These are phyloP conservation scores for Westerdykella aurantiaca DNA, from an alignment of 2,329 filamentous ascomycete genomes.

Conservation along the genomic window DNA sequence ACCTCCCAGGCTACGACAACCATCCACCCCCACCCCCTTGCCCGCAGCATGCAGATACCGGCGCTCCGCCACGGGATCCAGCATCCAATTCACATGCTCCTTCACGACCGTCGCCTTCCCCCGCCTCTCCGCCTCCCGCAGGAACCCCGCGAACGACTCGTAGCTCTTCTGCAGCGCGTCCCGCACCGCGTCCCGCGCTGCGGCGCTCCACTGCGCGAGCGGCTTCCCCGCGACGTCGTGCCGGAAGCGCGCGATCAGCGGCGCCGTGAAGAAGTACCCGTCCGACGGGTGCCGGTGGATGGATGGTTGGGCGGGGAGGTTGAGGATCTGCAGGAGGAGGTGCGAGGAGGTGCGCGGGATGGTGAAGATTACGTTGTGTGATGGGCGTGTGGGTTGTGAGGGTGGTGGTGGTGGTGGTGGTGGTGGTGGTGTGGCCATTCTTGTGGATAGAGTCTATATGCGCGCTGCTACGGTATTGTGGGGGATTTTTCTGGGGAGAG, in stretches of 20 bases:
- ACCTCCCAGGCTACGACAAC: background rate
- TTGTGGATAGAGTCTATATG: too few species aligned
- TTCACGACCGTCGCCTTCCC: constrained; percentile 13
- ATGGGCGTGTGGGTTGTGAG: background rate
- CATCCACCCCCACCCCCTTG: background rate
- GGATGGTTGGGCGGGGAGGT: constrained; percentile 13
- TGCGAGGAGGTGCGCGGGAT: constrained; percentile 21
- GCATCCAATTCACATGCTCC: constrained; percentile 16
- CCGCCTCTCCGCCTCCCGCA: constrained; percentile 2
- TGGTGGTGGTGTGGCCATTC: background rate
- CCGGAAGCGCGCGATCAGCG: constrained; percentile 7
- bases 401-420: background rate
- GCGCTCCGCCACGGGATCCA: constrained; percentile 8
- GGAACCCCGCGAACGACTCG: constrained; percentile 2
- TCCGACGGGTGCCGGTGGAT: constrained; percentile 10
- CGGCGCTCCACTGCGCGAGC: constrained; percentile 4
- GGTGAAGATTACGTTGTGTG: constrained; percentile 16
- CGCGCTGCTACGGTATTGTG: too few species aligned
- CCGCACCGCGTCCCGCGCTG: constrained; percentile 5
- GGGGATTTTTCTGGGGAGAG: too few species aligned
- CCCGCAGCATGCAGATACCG: constrained; percentile 1
- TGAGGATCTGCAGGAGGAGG: constrained; percentile 18
- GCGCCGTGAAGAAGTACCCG: constrained; percentile 18
- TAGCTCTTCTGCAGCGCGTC: constrained; percentile 5
- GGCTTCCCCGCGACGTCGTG: constrained; percentile 6